Evolutionary conservation across 768 basidiomycete species (phyloP), one percentile per base, ranked within the genome.

Genomic region (Lactarius akahatsu): DNA sequence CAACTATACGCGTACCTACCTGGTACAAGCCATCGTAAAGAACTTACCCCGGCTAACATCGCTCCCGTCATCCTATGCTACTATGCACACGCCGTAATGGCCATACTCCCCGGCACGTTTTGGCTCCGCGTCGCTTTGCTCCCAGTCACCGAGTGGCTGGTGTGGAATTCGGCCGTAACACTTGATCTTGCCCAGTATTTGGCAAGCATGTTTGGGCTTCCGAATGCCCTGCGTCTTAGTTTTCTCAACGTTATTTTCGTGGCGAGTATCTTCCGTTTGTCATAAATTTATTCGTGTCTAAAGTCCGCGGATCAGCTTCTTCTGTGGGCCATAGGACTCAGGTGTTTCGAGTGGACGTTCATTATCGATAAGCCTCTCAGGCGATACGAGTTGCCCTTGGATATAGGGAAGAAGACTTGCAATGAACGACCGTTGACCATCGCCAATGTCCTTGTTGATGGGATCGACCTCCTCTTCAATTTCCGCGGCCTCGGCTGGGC

Each of bases 401-500:
- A 36, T 36, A 13, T 13, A 2, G 36, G 57, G 0, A 52, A 59
- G 5, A 52, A 57, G 10, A 16, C 61, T 1, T 38, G n/a, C 2
- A 55, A 28, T 7, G 63, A 65, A 30, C 64, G 47, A 36, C 69
- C 64, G 2, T 30, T 69, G 20, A 62, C 58, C 1, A 1, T 50
- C 20, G 0, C 16, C 4, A 58, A 67, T 20, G 18, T 69, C 38
- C 26, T 69, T 34, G 4, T 61, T 8, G 71, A 72, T 18, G 68
- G 65, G 0, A 7, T 26, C 16, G 70, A 71, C 20, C 60, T 72
- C 40, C 45, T 68, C 40, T 69, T 57, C 58, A 72, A 67, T 26
- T 56, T 62, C 15, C 70, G 71, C 38, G 71, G 70, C 8, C 32
- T 63, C 45, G 70, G 70, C 7, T 72, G 71, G 68, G 57, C 62